Conservation (phyloP, 2,329 filamentous ascomycete species). For the Cercospora sp. region DNA sequence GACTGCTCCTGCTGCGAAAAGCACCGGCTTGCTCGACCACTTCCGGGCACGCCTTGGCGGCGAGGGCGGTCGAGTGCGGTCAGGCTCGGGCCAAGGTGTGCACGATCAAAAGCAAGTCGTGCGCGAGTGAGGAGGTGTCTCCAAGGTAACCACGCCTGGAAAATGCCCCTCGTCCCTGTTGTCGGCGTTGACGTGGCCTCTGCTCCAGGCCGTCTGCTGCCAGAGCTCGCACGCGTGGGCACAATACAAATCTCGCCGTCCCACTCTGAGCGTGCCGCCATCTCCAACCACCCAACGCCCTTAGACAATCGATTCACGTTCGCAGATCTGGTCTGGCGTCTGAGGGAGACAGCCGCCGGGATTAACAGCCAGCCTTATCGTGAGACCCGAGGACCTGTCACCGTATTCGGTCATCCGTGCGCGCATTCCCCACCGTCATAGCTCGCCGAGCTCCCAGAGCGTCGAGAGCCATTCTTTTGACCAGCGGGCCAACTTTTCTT, state of each 20-base stretch:
- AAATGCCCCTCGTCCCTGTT: constrained; percentile 1
- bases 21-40: neutral
- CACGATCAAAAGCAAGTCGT: neutral
- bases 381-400: constrained; percentile 7
- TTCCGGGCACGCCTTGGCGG: neutral
- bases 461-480: neutral
- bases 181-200: neutral
- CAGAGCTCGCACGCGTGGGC: neutral
- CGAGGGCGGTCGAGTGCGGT: neutral
- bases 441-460: constrained; percentile 10
- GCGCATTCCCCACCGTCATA: constrained; percentile 7
- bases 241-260: neutral
- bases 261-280: neutral
- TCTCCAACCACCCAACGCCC: neutral
- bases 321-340: neutral
- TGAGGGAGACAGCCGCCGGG: neutral
- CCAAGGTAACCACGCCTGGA: neutral
- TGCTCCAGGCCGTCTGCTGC: neutral
- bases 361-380: constrained; percentile 14
- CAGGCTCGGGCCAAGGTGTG: neutral
- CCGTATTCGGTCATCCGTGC: constrained; percentile 2
- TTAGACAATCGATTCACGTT: constrained; percentile 3
- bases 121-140: neutral
- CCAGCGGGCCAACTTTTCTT: constrained; percentile 1
- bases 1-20: neutral